Base-by-base conservation (phyloP, 345 rosid species). In the Angophora floribunda region DNA sequence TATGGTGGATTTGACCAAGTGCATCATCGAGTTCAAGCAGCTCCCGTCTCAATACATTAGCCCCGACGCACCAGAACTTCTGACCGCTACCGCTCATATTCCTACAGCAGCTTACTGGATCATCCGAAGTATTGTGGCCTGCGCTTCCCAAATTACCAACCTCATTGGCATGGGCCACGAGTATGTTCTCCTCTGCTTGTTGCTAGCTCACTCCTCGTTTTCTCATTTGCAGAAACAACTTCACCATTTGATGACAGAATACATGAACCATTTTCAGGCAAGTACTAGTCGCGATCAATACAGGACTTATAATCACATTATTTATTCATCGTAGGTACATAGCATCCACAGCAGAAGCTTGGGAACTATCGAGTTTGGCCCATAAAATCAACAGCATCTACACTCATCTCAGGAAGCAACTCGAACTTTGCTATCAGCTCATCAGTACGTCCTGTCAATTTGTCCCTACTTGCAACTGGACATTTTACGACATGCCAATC, bases 331-430 rank as follows among this genome's bases (percentile, higher is more conserved):
- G 36, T 90, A 94, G 95, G 89, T 88, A 86, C 86, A 47, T 89
- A 19, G 88, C 89, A 59, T 92, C 94, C 49, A 91, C 96, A 63
- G 89, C 92, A 57, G 96, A 94, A 87, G 91, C 94, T 19, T 96
- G 98, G 96, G 98, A 95, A 89, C 89, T 95, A 21, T 95, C 95
- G 80, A 92, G 95, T 90, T 93, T 96, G 90, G 94, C 93, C 2
- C 95, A 94, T 90, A 96, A 94, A 55, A 87, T 96, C 84, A 89
- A 45, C 90, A 91, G 92, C 93, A 94, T 95, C 44, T 88, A 89
- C 85, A 55, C 50, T 53, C 95, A 94, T 89, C 91, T 95, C 12
- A 70, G 16, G 80, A 85, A 78, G 44, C 95, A 94, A 67, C 91
- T 95, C 19, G 51, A 30, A 8, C 85, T 75, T 22, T 94, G 95